Conservation (phyloP, 78 protist genomes). For the Dictyostelium purpureum region DNA sequence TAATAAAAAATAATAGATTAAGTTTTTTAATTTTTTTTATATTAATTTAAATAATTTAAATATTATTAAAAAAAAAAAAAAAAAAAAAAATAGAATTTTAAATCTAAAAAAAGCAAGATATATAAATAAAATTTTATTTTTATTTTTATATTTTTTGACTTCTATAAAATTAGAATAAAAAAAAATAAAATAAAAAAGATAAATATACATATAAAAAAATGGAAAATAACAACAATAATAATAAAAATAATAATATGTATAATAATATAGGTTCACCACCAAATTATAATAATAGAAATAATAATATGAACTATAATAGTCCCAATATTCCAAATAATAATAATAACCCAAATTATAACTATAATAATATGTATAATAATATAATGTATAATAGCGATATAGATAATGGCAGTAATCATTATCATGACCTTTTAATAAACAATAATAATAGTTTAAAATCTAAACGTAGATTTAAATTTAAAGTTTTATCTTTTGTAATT, state of each 20-base stretch:
- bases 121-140: too few species aligned
- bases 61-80: not conserved
- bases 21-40: too few species aligned
- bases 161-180: too few species aligned
- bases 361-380: not conserved
- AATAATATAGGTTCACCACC: too few species aligned
- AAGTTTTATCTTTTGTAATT: not conserved
- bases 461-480: constrained; percentile 2
- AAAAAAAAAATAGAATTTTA: not conserved
- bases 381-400: constrained; percentile 1
- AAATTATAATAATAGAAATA: not conserved
- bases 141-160: too few species aligned
- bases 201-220: not conserved
- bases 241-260: not conserved
- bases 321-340: not conserved
- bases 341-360: not conserved
- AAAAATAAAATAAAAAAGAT: not conserved
- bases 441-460: not conserved
- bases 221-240: not conserved
- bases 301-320: not conserved
- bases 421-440: not conserved
- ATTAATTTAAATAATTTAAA: too few species aligned
- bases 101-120: not conserved
- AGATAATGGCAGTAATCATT: not conserved
- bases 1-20: too few species aligned